Percentiles rank a stretch among this genome's conserved stretches.
Conservation (phyloP, 2,329 filamentous ascomycete genomes). For the Claviceps spartinae region DNA sequence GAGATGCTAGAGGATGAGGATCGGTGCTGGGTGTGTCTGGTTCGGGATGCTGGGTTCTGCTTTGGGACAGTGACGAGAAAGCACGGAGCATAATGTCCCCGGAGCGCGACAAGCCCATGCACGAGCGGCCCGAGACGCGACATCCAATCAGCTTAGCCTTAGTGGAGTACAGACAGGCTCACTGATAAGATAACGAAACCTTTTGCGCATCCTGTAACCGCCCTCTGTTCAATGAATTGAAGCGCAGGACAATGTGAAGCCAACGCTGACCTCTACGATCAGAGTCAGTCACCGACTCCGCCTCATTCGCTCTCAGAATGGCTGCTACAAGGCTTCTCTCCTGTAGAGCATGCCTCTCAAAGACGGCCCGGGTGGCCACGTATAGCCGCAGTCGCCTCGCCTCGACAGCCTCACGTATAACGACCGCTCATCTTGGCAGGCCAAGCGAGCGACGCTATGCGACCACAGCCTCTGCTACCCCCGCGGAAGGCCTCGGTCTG, state of each 20-base stretch:
- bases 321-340: conserved; percentile 14
- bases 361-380: conserved; percentile 11
- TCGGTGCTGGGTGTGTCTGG: too few relatives aligned
- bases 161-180: conserved; percentile 24
- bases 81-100: too few relatives aligned
- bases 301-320: conserved; percentile 9
- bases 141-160: conserved; percentile 1
- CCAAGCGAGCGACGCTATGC: conserved; percentile 8
- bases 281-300: not conserved
- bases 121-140: not conserved
- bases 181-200: conserved; percentile 9
- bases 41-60: too few relatives aligned
- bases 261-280: not conserved
- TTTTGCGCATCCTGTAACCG: not conserved
- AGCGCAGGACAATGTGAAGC: too few relatives aligned
- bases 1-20: too few relatives aligned
- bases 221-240: too few relatives aligned
- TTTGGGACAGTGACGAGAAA: too few relatives aligned
- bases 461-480: conserved; percentile 1
- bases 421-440: conserved; percentile 5
- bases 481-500: conserved; percentile 9
- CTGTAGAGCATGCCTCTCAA: conserved; percentile 16
- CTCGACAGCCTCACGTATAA: not conserved
- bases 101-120: not conserved
- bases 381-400: not conserved